Evolutionary conservation across 768 basidiomycete species (phyloP).

Genomic region (Coprinellus micaceus): DNA sequence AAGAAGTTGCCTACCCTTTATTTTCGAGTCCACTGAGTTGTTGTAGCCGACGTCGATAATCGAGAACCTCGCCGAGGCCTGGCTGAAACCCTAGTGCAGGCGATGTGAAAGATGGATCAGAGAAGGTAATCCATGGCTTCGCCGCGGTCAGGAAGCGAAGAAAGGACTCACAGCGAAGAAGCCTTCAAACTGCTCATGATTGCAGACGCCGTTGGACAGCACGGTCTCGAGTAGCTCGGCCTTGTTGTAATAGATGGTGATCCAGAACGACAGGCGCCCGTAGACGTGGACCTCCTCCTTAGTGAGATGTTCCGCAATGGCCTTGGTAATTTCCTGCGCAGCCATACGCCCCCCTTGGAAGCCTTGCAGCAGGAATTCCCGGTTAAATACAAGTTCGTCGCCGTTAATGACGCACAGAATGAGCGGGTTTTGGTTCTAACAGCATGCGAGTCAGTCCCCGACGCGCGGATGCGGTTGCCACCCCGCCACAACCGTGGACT

Average conservation of each 20-base stretch:
- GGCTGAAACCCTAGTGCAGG: constrained; percentile 73
- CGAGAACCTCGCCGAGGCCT: constrained; percentile 67
- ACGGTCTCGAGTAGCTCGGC: constrained; percentile 49
- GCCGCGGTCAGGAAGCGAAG: neutral
- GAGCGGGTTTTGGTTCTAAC: constrained; percentile 60
- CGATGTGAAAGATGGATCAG: constrained; percentile 1
- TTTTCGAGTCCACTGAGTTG: constrained; percentile 59
- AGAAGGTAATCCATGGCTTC: neutral
- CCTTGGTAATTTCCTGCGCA: constrained; percentile 63
- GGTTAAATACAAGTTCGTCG: constrained; percentile 63
- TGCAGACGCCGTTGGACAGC: constrained; percentile 51
- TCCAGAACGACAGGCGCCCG: constrained; percentile 71
- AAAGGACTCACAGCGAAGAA: constrained; percentile 49
- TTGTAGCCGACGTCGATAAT: constrained; percentile 66
- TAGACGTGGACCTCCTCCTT: constrained; percentile 57
- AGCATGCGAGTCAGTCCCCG: neutral
- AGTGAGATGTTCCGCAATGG: constrained; percentile 64
- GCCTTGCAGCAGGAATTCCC: constrained; percentile 56
- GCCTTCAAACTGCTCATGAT: constrained; percentile 62
- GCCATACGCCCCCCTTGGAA: constrained; percentile 62
- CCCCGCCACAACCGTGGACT: constrained; percentile 11
- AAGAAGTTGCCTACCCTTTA: constrained; percentile 50
- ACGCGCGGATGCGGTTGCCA: neutral
- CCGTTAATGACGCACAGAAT: constrained; percentile 76
- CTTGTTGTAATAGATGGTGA: constrained; percentile 69